phyloP scores from a whole-genome alignment of 495 filamentous ascomycete genomes.

The Aspergillus homomorphus region DNA sequence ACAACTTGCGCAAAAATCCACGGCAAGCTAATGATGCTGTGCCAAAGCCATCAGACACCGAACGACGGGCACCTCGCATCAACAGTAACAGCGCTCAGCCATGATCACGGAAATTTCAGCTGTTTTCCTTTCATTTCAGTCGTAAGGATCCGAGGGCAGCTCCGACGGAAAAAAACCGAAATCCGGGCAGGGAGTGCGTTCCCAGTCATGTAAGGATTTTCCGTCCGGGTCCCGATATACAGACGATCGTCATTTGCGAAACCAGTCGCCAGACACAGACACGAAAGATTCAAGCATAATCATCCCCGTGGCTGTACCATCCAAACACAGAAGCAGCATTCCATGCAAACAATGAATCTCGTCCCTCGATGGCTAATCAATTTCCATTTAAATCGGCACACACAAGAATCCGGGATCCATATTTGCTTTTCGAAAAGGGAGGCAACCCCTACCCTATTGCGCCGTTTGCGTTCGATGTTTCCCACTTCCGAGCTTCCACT shows the following conservation, averaged over 20 bases:
- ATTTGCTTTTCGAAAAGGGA: not conserved
- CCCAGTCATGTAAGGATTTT: not conserved
- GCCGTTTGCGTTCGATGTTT: not conserved
- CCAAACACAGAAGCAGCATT: no score
- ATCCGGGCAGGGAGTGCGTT: not conserved
- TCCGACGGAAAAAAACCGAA: conserved; percentile 29
- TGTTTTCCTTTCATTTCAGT: conserved; percentile 40
- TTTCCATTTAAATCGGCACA: no score
- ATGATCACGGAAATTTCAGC: conserved; percentile 36
- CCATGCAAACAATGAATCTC: no score
- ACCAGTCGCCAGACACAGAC: no score
- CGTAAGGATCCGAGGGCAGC: conserved; percentile 33
- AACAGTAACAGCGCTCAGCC: not conserved
- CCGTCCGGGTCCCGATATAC: conserved; percentile 20
- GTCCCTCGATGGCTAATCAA: no score
- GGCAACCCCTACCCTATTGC: no score
- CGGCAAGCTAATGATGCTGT: no score
- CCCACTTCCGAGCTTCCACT: not conserved
- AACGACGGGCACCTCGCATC: no score
- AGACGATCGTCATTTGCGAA: not conserved
- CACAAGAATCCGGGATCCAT: not conserved
- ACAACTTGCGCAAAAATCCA: no score
- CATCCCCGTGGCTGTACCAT: no score
- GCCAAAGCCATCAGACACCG: no score
- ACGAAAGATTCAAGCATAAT: no score